Conservation (phyloP, 2,329 filamentous ascomycete species). For the Phialocephala sp. region DNA sequence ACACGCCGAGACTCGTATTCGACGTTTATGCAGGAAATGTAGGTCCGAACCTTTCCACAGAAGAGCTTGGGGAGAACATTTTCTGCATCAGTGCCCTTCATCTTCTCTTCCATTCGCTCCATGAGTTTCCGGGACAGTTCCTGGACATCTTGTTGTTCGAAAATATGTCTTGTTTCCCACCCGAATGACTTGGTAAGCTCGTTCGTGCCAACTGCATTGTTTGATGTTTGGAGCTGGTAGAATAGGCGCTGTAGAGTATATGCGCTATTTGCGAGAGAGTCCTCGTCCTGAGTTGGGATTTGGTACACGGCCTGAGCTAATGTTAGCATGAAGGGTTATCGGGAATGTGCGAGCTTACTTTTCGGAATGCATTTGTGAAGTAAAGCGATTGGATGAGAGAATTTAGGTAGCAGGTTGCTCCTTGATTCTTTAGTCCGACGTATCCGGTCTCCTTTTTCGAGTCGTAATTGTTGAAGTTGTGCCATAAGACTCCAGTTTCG, state of each 20-base stretch:
- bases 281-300: conserved; percentile 89
- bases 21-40: conserved; percentile 98
- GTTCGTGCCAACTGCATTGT: conserved; percentile 82
- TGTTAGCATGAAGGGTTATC: conserved; percentile 22
- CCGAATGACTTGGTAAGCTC: conserved; percentile 97
- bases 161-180: conserved; percentile 97
- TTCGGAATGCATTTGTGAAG: conserved; percentile 91
- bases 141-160: conserved; percentile 98
- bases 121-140: conserved; percentile 96
- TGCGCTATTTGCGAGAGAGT: conserved; percentile 83
- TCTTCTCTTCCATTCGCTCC: conserved; percentile 95
- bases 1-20: conserved; percentile 94
- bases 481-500: conserved; percentile 87
- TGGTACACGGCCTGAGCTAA: conserved; percentile 82
- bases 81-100: conserved; percentile 95
- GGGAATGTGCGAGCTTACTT: conserved; percentile 58
- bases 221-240: conserved; percentile 90
- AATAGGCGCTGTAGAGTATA: conserved; percentile 94
- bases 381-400: conserved; percentile 84
- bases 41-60: conserved; percentile 97
- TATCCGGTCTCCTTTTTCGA: conserved; percentile 99
- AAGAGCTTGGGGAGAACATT: conserved; percentile 90
- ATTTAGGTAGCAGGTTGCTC: conserved; percentile 89
- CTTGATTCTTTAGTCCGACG: conserved; percentile 95
- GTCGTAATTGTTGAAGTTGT: conserved; percentile 93